These are phyloP conservation scores for Stagonosporopsis chrysanthemi DNA, from an alignment of 2,329 filamentous ascomycete species.

Conservation along the genomic window DNA sequence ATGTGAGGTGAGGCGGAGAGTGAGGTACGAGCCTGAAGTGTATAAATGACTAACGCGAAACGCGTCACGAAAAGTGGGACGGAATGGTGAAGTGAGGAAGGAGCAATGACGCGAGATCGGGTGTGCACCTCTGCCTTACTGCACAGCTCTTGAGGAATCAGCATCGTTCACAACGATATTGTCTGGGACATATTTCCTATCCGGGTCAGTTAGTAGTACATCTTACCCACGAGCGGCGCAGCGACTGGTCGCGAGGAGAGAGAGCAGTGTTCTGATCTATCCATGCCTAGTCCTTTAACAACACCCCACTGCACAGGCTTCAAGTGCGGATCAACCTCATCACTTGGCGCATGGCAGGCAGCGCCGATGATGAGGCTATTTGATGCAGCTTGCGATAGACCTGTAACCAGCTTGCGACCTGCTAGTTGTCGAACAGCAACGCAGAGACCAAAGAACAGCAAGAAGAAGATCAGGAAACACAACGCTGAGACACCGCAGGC, in stretches of 20 bases:
- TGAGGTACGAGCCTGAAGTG: neutral
- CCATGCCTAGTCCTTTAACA: neutral
- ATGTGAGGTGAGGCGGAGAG: neutral
- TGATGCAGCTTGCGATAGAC: constrained; percentile 79
- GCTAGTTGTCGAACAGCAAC: constrained; percentile 56
- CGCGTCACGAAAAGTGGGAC: neutral
- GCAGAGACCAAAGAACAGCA: neutral
- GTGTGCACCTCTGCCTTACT: too few relatives aligned
- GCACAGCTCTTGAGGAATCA: constrained; percentile 3
- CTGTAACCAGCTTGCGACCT: constrained; percentile 76
- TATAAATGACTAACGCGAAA: neutral
- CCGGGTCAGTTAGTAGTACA: neutral
- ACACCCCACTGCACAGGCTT: constrained; percentile 36
- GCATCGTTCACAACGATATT: too few relatives aligned
- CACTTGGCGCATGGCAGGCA: constrained; percentile 30
- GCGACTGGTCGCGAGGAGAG: constrained; percentile 2
- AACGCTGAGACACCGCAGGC: constrained; percentile 16
- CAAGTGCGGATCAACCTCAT: constrained; percentile 25
- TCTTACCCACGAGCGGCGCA: neutral
- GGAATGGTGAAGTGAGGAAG: neutral
- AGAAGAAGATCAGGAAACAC: constrained; percentile 15
- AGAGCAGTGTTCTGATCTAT: constrained; percentile 9
- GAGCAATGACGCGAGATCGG: neutral
- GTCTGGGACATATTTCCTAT: too few relatives aligned
- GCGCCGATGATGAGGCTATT: constrained; percentile 58